Percentiles rank a stretch among this genome's conserved stretches.
These are phyloP conservation scores for Platismatia glauca DNA, from an alignment of 495 filamentous ascomycete species.

Conservation along the genomic window DNA sequence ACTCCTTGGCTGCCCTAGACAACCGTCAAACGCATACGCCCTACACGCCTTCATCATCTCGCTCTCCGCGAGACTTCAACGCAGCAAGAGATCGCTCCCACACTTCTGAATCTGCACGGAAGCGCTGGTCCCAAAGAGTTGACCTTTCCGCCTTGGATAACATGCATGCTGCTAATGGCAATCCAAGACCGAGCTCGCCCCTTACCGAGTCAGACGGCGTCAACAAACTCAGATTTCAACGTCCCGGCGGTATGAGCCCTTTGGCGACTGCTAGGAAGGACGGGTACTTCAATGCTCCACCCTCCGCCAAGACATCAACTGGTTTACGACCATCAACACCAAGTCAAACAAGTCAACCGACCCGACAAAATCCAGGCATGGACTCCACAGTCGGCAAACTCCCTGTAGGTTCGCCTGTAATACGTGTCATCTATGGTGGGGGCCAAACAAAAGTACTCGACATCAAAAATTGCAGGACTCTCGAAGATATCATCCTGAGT, in stretches of 20 bases:
- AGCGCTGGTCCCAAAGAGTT: conserved; percentile 66
- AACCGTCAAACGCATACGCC: conserved; percentile 27
- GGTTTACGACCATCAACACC: conserved; percentile 41
- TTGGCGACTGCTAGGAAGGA: conserved; percentile 43
- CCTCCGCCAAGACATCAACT: conserved; percentile 40
- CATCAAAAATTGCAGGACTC: conserved; percentile 77
- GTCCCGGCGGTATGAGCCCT: conserved; percentile 45
- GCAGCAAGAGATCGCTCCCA: conserved; percentile 30
- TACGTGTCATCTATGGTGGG: conserved; percentile 83
- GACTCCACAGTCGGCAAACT: conserved; percentile 75
- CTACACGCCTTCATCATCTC: conserved; percentile 55
- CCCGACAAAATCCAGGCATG: conserved; percentile 56
- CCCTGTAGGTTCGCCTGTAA: conserved; percentile 69
- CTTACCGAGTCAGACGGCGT: conserved; percentile 44
- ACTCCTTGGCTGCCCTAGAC: conserved; percentile 38
- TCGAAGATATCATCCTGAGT: conserved; percentile 80
- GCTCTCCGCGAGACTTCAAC: conserved; percentile 54
- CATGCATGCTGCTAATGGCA: conserved; percentile 21
- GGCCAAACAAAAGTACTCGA: conserved; percentile 87
- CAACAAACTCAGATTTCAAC: conserved; percentile 36
- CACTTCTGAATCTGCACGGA: conserved; percentile 44
- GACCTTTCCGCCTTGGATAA: conserved; percentile 31
- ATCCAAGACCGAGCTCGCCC: conserved; percentile 57
- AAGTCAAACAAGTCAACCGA: conserved; percentile 13
- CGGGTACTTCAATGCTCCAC: conserved; percentile 42